Percentiles rank a stretch among this genome's conserved stretches.
phyloP scores from a whole-genome alignment of 495 filamentous ascomycete species.

The Aspergillus cristatus region DNA sequence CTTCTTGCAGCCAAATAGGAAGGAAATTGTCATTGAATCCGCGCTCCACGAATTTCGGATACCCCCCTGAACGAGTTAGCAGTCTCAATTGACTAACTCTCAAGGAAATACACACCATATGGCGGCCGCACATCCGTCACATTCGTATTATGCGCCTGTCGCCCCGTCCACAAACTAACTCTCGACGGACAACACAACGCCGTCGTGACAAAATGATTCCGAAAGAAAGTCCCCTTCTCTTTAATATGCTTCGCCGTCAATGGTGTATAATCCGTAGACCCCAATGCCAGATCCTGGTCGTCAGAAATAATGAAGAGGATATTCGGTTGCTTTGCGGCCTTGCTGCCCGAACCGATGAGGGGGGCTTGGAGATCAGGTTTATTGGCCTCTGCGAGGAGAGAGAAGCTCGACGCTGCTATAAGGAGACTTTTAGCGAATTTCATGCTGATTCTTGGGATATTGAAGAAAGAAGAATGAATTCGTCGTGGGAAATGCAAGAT shows the following conservation, averaged over 20 bases:
- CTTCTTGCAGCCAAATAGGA: slow-evolving; percentile 54
- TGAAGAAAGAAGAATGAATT: too few species aligned
- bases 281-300: slow-evolving; percentile 48
- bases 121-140: slow-evolving; percentile 55
- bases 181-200: slow-evolving; percentile 52
- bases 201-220: slow-evolving; percentile 46
- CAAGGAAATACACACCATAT: slow-evolving; percentile 41
- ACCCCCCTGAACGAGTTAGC: slow-evolving; percentile 38
- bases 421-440: too few species aligned
- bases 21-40: slow-evolving; percentile 53
- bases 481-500: too few species aligned
- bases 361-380: too few species aligned
- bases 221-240: slow-evolving; percentile 39
- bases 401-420: too few species aligned
- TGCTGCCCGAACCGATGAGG: too few species aligned
- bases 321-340: slow-evolving; percentile 25
- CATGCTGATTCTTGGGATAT: too few species aligned
- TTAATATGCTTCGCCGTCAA: slow-evolving; percentile 36
- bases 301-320: slow-evolving; percentile 52
- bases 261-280: slow-evolving; percentile 47
- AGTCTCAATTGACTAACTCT: neutral
- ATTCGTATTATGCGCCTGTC: slow-evolving; percentile 59
- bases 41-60: slow-evolving; percentile 53
- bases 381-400: too few species aligned
- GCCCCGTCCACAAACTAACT: slow-evolving; percentile 50